phyloP scores from a whole-genome alignment of 2,329 filamentous ascomycete species.

The Hymenoscyphus occultus region DNA sequence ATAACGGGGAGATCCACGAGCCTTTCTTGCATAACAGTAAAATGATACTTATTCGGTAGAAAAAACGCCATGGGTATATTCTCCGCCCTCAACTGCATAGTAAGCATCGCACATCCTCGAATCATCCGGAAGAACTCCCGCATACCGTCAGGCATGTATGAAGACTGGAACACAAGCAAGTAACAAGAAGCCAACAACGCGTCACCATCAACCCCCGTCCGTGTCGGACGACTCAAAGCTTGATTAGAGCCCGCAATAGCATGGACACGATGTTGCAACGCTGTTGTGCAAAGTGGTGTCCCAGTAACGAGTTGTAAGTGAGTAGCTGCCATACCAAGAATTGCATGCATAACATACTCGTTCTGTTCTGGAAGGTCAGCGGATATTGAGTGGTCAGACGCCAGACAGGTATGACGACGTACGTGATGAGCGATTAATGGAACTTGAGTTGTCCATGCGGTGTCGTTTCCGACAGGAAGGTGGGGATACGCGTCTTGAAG shows the following conservation, averaged over 20 bases:
- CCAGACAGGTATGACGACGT: conserved; percentile 31
- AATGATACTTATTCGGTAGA: conserved; percentile 42
- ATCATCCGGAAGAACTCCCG: conserved; percentile 61
- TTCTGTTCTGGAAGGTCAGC: conserved; percentile 41
- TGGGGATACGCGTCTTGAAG: conserved; percentile 59
- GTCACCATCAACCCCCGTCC: conserved; percentile 53
- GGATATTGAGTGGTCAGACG: neutral
- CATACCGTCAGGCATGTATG: conserved; percentile 55
- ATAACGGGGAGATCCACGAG: conserved; percentile 48
- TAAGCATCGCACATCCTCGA: conserved; percentile 54
- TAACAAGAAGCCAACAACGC: conserved; percentile 58
- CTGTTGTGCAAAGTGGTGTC: conserved; percentile 38
- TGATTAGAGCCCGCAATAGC: conserved; percentile 62
- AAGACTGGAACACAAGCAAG: conserved; percentile 57
- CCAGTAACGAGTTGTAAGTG: conserved; percentile 54
- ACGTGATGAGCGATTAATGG: conserved; percentile 66
- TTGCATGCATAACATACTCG: conserved; percentile 68
- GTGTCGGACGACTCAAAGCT: conserved; percentile 43
- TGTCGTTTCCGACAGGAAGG: conserved; percentile 62
- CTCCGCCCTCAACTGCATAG: conserved; percentile 51
- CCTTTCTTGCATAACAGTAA: conserved; percentile 43
- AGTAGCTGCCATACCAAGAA: conserved; percentile 65
- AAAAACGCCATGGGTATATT: conserved; percentile 51
- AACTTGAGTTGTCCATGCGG: conserved; percentile 64
- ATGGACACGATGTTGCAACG: conserved; percentile 62